Evolutionary conservation across 495 filamentous ascomycete genomes (phyloP), one percentile per base, ranked within the genome.

Genomic region (Penicillium angulare): DNA sequence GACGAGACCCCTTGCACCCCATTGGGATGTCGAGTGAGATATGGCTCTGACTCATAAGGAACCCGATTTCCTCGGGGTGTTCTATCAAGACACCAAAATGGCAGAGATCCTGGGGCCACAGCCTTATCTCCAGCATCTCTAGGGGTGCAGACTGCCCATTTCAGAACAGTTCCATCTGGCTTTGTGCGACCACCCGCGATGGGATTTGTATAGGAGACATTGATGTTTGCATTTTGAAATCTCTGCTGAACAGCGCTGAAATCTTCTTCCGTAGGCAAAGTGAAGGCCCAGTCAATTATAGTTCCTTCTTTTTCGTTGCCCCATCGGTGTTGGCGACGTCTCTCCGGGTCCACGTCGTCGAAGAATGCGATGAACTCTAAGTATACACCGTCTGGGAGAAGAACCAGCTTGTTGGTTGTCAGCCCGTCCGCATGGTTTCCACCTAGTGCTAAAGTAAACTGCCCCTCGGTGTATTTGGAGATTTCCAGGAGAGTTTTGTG

Each of bases 261-360:
- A 16, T 58, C 59, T 8, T 29, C 40, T 12, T 55, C 52, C 7
- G 52, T 29, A 2, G 49, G 55, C 21, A 55, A 47, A 8, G 59
- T 62, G 40, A 62, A 55, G n/a, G 59, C 59, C 59, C 59, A 62
- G 46, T 62, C 59, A 23, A 62, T 56, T 23, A 62, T 50, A 1
- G 45, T 62, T 26, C 43, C 42, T 36, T 58, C 59, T 10, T 38
- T 52, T 3, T 46, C 47, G 5, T 55, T 58, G 31, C 59, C 59
- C 59, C 59, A 62, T 32, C 59, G 59, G 50, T 62, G 59, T 1
- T 49, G 35, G 2, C 38, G 47, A 34, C 59, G 55, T 4, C 9
- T 31, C 34, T 55, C 56, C 7, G 57, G 52, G 29, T 56, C 52
- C 13, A 50, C 21, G 4, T 53, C 41, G 17, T 52, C 45, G 29